Conservation (phyloP, 2,329 filamentous ascomycete genomes). For the Dichotomopilus funicola region DNA sequence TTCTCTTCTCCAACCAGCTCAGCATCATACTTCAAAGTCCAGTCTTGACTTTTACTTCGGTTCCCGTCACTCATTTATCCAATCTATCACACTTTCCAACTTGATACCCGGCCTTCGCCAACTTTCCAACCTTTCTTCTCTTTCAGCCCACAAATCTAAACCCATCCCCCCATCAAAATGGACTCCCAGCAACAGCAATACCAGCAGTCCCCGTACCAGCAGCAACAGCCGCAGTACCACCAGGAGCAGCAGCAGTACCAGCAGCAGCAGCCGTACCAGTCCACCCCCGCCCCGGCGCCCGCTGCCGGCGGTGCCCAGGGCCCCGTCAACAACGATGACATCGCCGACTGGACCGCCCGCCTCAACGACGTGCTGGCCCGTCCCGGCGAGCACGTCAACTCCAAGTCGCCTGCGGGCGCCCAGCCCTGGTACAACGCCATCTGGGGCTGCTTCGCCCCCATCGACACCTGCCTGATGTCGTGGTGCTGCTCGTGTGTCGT, state of each 20-base stretch:
- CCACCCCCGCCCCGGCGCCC: no score
- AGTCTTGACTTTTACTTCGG: neutral
- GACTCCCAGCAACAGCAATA: slow-evolving; percentile 16
- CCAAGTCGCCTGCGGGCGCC: slow-evolving; percentile 33
- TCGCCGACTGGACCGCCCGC: slow-evolving; percentile 38
- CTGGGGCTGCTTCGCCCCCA: slow-evolving; percentile 40
- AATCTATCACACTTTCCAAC: neutral
- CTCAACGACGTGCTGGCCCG: slow-evolving; percentile 39
- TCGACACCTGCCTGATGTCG: slow-evolving; percentile 39
- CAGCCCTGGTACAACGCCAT: slow-evolving; percentile 36
- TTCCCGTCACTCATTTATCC: slow-evolving; percentile 13
- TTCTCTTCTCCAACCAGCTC: neutral
- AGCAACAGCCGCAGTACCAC: no score
- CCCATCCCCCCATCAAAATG: slow-evolving; percentile 14
- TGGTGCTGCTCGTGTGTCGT: slow-evolving; percentile 43
- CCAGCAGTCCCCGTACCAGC: neutral
- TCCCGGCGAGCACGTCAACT: slow-evolving; percentile 38
- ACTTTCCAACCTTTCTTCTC: neutral
- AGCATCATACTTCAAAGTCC: neutral
- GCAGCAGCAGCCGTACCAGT: no score
- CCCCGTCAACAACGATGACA: slow-evolving; percentile 37
- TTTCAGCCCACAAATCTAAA: neutral
- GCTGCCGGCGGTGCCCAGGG: slow-evolving; percentile 20
- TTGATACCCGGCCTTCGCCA: slow-evolving; percentile 7
- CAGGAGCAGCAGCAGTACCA: no score